Evolutionary conservation across 2,329 filamentous ascomycete species (phyloP).

Genomic region (Claviceps lovelessii): DNA sequence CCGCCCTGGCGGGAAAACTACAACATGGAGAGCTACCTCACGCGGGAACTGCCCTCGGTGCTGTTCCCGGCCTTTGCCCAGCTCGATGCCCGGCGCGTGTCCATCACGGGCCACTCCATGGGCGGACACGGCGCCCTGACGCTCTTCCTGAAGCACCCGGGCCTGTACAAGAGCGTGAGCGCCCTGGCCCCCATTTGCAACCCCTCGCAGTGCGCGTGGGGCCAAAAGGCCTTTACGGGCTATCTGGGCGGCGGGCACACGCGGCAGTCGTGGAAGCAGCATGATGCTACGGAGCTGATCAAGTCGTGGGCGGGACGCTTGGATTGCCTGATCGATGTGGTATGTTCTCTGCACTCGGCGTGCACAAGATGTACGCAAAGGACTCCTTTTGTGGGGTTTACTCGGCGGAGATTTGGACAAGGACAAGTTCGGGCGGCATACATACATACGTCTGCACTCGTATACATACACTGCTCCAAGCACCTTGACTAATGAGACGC

Average conservation of each 20-base stretch:
- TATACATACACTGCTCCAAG: too few species aligned
- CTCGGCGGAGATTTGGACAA: too few species aligned
- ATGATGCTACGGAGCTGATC: conserved; percentile 85
- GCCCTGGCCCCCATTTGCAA: conserved; percentile 87
- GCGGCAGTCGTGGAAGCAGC: conserved; percentile 62
- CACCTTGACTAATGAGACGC: not conserved
- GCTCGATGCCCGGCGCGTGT: conserved; percentile 57
- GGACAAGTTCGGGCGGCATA: too few species aligned
- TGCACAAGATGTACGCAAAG: too few species aligned
- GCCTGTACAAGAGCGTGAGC: conserved; percentile 74
- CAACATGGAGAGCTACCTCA: conserved; percentile 89
- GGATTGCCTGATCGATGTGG: conserved; percentile 75
- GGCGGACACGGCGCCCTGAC: conserved; percentile 91
- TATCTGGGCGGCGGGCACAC: conserved; percentile 62
- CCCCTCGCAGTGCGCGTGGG: conserved; percentile 77
- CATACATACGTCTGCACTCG: too few species aligned
- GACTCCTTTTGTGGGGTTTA: not conserved
- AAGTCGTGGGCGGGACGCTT: conserved; percentile 57
- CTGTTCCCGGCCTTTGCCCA: conserved; percentile 58
- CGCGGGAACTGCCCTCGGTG: conserved; percentile 66
- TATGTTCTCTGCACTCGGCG: conserved; percentile 26
- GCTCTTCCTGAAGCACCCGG: conserved; percentile 81
- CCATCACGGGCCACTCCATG: conserved; percentile 92
- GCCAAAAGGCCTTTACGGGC: conserved; percentile 83
- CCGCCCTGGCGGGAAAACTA: conserved; percentile 66